Percentiles rank a stretch among this genome's conserved stretches.
Conservation (phyloP, 2,329 filamentous ascomycete genomes). For the Penicillium sclerotiorum region DNA sequence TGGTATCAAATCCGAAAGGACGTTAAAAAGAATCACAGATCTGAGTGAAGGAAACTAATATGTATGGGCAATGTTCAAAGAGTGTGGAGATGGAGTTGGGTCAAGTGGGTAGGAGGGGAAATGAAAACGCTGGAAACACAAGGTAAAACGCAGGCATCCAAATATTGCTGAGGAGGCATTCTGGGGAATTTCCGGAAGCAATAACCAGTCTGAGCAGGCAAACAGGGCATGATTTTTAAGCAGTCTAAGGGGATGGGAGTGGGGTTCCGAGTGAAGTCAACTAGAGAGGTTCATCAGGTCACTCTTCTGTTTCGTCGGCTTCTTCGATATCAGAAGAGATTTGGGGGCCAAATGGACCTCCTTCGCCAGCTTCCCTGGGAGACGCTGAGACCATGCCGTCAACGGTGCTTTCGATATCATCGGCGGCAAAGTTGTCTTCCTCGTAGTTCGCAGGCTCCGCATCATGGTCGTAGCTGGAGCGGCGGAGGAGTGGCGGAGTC, state of each 20-base stretch:
- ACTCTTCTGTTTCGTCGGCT: constrained; percentile 4
- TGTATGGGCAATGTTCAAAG: constrained; percentile 12
- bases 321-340: constrained; percentile 20
- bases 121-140: constrained; percentile 7
- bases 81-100: constrained; percentile 5
- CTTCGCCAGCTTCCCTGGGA: constrained; percentile 30
- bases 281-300: not conserved
- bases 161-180: not conserved
- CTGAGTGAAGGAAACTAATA: constrained; percentile 20
- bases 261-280: not conserved
- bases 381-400: constrained; percentile 43
- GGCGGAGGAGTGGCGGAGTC: constrained; percentile 60
- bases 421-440: constrained; percentile 51
- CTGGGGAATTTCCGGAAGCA: not conserved
- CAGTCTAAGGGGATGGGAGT: not conserved
- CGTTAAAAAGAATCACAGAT: constrained; percentile 24
- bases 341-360: constrained; percentile 37
- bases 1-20: constrained; percentile 33
- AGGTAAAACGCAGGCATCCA: not conserved
- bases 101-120: not conserved
- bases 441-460: constrained; percentile 56
- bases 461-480: constrained; percentile 61
- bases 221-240: not conserved
- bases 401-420: constrained; percentile 53
- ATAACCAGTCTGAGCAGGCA: constrained; percentile 1